Evolutionary conservation across 2,329 filamentous ascomycete genomes (phyloP).

Genomic region (Elsinoe batatas): DNA sequence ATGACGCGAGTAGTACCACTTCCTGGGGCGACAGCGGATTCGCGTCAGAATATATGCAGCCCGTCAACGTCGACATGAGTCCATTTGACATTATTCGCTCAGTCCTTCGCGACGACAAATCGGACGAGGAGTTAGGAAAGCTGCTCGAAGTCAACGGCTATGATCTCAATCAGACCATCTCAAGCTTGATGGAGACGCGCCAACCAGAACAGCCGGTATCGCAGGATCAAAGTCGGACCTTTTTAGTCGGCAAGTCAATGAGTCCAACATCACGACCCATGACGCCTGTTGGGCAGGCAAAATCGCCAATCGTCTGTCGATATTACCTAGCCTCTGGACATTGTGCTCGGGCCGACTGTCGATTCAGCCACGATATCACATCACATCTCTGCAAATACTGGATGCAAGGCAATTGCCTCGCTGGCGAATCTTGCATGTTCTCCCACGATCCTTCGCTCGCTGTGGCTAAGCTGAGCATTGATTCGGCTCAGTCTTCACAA

Average conservation of each 20-base stretch:
- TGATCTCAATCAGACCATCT: slow-evolving; percentile 84
- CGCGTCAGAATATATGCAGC: slow-evolving; percentile 67
- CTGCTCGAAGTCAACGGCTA: slow-evolving; percentile 83
- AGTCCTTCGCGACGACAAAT: slow-evolving; percentile 77
- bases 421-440: slow-evolving; percentile 89
- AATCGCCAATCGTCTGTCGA: slow-evolving; percentile 87
- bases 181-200: slow-evolving; percentile 64
- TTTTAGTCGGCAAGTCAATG: slow-evolving; percentile 86
- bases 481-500: slow-evolving; percentile 58
- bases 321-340: slow-evolving; percentile 95
- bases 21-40: slow-evolving; percentile 66
- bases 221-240: slow-evolving; percentile 49
- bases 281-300: slow-evolving; percentile 66
- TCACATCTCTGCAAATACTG: slow-evolving; percentile 99
- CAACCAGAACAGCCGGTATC: slow-evolving; percentile 30
- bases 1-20: slow-evolving; percentile 68
- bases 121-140: slow-evolving; percentile 90
- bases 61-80: slow-evolving; percentile 77
- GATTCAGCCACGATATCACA: slow-evolving; percentile 92
- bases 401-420: slow-evolving; percentile 90
- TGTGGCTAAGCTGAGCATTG: slow-evolving; percentile 68
- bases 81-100: slow-evolving; percentile 96
- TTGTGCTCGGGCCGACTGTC: slow-evolving; percentile 88
- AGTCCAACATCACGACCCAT: slow-evolving; percentile 59
- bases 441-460: slow-evolving; percentile 88